Percentiles rank a stretch among this genome's conserved stretches.
Evolutionary conservation across 2,329 filamentous ascomycete species (phyloP).

Genomic region (Podosphaera aphanis): DNA sequence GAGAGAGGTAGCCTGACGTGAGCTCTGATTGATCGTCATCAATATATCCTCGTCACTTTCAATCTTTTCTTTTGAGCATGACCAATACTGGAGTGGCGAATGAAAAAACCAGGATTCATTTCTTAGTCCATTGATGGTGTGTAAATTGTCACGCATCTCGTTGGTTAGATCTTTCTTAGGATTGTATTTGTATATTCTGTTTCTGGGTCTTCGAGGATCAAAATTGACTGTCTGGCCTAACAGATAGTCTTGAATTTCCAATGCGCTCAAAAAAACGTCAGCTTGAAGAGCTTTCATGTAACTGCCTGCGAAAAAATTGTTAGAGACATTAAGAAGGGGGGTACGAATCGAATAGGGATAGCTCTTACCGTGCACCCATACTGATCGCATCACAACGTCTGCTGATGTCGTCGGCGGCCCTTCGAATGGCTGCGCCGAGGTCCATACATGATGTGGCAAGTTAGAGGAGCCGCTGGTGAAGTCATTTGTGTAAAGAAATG

Average conservation of each 20-base stretch:
- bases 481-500: conserved; percentile 51
- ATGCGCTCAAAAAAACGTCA: conserved; percentile 38
- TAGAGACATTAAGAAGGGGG: no score
- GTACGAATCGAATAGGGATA: no score
- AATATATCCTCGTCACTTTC: conserved; percentile 38
- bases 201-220: conserved; percentile 20
- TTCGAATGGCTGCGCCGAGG: conserved; percentile 40
- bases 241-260: conserved; percentile 46
- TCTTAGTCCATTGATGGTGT: conserved; percentile 34
- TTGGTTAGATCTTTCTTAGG: conserved; percentile 12
- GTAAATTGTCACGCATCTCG: conserved; percentile 26
- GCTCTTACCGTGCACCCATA: conserved; percentile 47
- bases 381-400: conserved; percentile 60
- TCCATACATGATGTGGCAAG: conserved; percentile 62
- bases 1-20: conserved; percentile 37
- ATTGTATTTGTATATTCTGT: conserved; percentile 3
- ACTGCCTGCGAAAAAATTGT: conserved; percentile 19
- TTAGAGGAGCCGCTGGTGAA: conserved; percentile 48
- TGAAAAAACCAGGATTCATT: conserved; percentile 55
- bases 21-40: conserved; percentile 42
- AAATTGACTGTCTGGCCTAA: conserved; percentile 37
- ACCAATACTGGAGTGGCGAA: conserved; percentile 66
- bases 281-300: conserved; percentile 55
- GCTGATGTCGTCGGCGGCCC: conserved; percentile 26
- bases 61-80: conserved; percentile 36